Evolutionary conservation across 352 stramenopile species (phyloP).

Genomic region (Pythium aristosporum): DNA sequence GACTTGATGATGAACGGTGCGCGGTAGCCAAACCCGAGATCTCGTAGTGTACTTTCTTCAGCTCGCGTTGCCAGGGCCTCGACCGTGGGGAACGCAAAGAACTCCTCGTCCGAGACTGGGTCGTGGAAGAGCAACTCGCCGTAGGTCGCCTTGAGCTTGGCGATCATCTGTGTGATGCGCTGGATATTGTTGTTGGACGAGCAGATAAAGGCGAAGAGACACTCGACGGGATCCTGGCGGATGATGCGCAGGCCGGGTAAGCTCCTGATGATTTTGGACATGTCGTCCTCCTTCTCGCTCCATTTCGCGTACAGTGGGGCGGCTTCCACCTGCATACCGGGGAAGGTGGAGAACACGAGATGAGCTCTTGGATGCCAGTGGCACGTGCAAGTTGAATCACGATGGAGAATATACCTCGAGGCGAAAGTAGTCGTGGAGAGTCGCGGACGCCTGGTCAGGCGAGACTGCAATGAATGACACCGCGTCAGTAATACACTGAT

Average conservation of each 20-base stretch:
- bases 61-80: conserved; percentile 45
- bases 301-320: conserved; percentile 40
- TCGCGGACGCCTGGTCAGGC: neutral
- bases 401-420: conserved; percentile 20
- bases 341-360: no score
- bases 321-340: conserved; percentile 29
- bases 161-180: conserved; percentile 90
- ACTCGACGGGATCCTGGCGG: conserved; percentile 91
- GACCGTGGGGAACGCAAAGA: conserved; percentile 87
- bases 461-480: conserved; percentile 6
- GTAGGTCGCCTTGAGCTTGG: conserved; percentile 77
- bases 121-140: conserved; percentile 47
- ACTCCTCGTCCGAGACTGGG: conserved; percentile 19
- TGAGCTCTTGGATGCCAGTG: neutral
- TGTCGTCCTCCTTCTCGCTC: conserved; percentile 44
- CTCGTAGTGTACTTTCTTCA: conserved; percentile 70
- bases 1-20: conserved; percentile 51
- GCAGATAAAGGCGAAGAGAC: conserved; percentile 94
- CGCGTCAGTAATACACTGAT: neutral
- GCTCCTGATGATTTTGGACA: conserved; percentile 57
- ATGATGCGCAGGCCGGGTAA: conserved; percentile 87
- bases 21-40: conserved; percentile 78
- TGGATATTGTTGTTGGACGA: conserved; percentile 97
- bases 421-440: conserved; percentile 27
- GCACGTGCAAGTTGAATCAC: neutral